phyloP scores from a whole-genome alignment of 1,284 basidiomycete genomes.

The Blastosporella zonata region DNA sequence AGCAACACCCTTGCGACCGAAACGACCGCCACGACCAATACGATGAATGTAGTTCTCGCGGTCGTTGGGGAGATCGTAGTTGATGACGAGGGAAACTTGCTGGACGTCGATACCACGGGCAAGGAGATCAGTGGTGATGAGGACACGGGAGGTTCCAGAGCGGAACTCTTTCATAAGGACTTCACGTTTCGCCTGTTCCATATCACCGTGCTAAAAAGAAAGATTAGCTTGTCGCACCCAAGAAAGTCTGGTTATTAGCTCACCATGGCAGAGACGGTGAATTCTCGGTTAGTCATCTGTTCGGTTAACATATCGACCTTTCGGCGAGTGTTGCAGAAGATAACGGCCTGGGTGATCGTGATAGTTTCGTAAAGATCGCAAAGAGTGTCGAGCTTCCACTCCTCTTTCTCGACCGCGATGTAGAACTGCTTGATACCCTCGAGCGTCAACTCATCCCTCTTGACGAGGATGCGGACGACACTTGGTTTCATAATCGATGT shows the following conservation, averaged over 20 bases:
- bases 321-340: conserved; percentile 85
- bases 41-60: conserved; percentile 91
- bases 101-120: conserved; percentile 91
- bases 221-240: conserved; percentile 23
- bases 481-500: conserved; percentile 91
- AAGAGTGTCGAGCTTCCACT: conserved; percentile 85
- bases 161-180: conserved; percentile 93
- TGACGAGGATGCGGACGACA: conserved; percentile 83
- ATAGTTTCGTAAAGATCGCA: conserved; percentile 86
- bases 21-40: conserved; percentile 88
- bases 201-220: conserved; percentile 68
- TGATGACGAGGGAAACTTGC: conserved; percentile 87
- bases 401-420: conserved; percentile 85
- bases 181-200: conserved; percentile 86
- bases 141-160: conserved; percentile 82
- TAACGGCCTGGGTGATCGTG: conserved; percentile 86
- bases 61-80: conserved; percentile 78
- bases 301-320: conserved; percentile 90
- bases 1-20: conserved; percentile 66
- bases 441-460: conserved; percentile 80
- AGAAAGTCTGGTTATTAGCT: not conserved
- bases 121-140: conserved; percentile 68
- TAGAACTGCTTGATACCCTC: conserved; percentile 91
- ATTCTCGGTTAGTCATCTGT: conserved; percentile 81
- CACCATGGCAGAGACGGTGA: conserved; percentile 86